phyloP scores from a whole-genome alignment of 306 rosid genomes.

The Gillenia trifoliata region DNA sequence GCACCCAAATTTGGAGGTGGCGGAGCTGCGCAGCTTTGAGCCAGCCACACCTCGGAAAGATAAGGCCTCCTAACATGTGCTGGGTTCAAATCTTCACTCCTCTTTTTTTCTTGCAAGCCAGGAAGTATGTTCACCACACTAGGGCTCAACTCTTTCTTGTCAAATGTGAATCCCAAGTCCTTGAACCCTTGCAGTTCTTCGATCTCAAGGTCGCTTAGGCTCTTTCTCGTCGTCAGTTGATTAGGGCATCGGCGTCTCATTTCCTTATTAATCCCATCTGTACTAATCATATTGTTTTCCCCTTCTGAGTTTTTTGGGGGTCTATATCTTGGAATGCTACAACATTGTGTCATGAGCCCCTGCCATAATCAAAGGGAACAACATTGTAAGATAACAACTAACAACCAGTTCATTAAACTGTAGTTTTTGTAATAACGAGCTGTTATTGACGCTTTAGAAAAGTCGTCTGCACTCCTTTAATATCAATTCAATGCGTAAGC shows the following conservation, averaged over 20 bases:
- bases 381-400: background rate
- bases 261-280: conserved; percentile 44
- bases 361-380: background rate
- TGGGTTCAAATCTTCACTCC: conserved; percentile 34
- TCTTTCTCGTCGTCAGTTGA: conserved; percentile 37
- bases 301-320: conserved; percentile 25
- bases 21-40: conserved; percentile 46
- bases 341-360: conserved; percentile 33
- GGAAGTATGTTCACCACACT: conserved; percentile 70
- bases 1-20: conserved; percentile 57
- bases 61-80: conserved; percentile 64
- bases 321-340: conserved; percentile 45
- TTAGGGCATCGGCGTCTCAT: conserved; percentile 33
- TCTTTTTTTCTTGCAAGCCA: conserved; percentile 62
- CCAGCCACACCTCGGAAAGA: conserved; percentile 85
- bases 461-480: background rate
- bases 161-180: conserved; percentile 90
- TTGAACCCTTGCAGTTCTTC: conserved; percentile 93
- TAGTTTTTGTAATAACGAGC: background rate
- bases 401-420: too few species aligned
- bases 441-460: background rate
- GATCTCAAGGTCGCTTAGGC: conserved; percentile 66
- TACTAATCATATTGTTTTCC: conserved; percentile 16
- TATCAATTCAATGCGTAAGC: background rate
- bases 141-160: conserved; percentile 49